phyloP scores from a whole-genome alignment of 106 monocot genomes.

The Dioscorea dumetorum region DNA sequence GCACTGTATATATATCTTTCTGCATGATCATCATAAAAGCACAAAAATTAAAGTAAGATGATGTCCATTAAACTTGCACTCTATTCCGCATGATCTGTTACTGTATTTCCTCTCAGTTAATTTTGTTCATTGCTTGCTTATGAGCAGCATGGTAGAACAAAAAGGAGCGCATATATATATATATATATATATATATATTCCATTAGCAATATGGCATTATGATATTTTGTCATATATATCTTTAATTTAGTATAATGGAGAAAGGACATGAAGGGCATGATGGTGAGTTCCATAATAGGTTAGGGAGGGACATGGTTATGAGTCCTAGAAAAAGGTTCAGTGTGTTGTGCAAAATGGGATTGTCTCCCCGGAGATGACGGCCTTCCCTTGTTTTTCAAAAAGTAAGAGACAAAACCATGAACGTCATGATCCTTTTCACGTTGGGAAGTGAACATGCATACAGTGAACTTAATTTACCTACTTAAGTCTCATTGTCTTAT shows the following conservation, averaged over 20 bases:
- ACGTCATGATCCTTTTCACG: not conserved
- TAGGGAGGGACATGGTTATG: not conserved
- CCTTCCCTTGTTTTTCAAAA: not conserved
- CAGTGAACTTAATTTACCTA: too few species aligned
- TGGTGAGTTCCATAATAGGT: not conserved
- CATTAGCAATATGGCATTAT: not conserved
- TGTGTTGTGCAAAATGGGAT: not conserved
- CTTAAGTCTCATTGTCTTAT: not conserved
- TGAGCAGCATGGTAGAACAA: not conserved
- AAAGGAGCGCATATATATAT: too few species aligned
- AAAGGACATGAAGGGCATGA: not conserved
- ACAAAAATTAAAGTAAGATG: too few species aligned
- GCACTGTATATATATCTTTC: not conserved
- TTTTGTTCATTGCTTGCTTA: not conserved
- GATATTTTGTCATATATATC: not conserved
- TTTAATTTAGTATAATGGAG: not conserved
- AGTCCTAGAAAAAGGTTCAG: slow-evolving; percentile 3
- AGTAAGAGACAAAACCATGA: not conserved
- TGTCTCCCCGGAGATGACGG: slow-evolving; percentile 1
- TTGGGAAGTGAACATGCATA: not conserved
- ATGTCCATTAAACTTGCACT: not conserved
- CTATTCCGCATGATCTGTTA: not conserved
- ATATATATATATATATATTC: too few species aligned
- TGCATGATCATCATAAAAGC: not conserved
- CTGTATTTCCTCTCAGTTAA: not conserved